Conservation (phyloP, 179 eudicot species). For the Beta macrorhiza region DNA sequence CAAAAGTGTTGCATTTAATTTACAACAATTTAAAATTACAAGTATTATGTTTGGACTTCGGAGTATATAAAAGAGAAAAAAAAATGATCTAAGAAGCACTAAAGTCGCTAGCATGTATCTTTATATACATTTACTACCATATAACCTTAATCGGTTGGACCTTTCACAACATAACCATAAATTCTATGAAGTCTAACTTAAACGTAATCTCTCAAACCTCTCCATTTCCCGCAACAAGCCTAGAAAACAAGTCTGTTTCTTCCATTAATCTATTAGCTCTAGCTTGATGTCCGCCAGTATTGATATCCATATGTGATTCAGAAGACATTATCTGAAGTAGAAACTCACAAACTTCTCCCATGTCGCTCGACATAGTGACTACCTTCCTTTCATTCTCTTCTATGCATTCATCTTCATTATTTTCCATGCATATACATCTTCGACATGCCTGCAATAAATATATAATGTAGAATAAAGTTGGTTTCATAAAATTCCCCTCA, state of each 20-base stretch:
- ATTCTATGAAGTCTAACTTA: background rate
- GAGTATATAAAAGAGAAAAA: too few species aligned
- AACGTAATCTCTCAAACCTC: slow-evolving; percentile 13
- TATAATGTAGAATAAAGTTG: slow-evolving; percentile 14
- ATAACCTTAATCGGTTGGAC: background rate
- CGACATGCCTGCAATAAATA: slow-evolving; percentile 58
- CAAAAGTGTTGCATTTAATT: too few species aligned
- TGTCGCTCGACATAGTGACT: slow-evolving; percentile 32
- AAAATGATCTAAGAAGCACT: too few species aligned
- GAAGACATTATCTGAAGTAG: slow-evolving; percentile 49
- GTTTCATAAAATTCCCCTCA: background rate
- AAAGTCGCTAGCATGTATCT: too few species aligned
- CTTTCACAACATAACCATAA: background rate
- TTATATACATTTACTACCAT: too few species aligned
- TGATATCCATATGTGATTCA: slow-evolving; percentile 32
- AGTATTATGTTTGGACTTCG: too few species aligned
- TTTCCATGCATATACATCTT: slow-evolving; percentile 36
- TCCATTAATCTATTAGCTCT: slow-evolving; percentile 37
- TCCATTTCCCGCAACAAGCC: slow-evolving; percentile 38
- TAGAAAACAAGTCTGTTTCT: slow-evolving; percentile 63
- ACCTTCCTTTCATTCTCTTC: slow-evolving; percentile 36
- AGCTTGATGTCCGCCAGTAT: slow-evolving; percentile 17
- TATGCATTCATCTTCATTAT: slow-evolving; percentile 36
- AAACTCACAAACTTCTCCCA: slow-evolving; percentile 47
- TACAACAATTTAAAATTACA: too few species aligned